A percentile compares a stretch with the other conserved stretches of the same genome.
phyloP scores from a whole-genome alignment of 2,329 filamentous ascomycete genomes.

The Emericellopsis atlantica region DNA sequence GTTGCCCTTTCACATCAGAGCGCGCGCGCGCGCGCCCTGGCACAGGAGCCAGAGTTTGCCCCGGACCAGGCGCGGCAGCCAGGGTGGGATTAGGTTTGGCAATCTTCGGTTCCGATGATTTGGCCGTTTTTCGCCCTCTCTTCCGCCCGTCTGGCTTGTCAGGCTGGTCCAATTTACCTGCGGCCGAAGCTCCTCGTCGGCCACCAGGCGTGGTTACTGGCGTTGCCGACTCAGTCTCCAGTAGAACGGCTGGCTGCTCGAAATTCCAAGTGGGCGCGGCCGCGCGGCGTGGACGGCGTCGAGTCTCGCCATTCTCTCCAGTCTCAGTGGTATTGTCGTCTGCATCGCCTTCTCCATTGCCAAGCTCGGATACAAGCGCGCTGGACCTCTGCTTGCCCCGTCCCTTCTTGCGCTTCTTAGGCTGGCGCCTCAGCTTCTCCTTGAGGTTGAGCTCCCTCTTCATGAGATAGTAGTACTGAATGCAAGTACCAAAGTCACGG shows the following conservation, averaged over 20 bases:
- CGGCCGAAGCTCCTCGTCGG: conserved; percentile 25
- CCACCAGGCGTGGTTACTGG: conserved; percentile 44
- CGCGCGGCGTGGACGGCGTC: conserved; percentile 44
- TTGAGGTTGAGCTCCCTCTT: conserved; percentile 67
- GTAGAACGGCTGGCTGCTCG: conserved; percentile 33
- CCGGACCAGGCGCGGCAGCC: conserved; percentile 29
- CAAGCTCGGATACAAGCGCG: conserved; percentile 54
- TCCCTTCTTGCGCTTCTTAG: conserved; percentile 43
- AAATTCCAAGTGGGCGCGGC: conserved; percentile 61
- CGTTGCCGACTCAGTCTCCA: conserved; percentile 47
- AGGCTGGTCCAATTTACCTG: conserved; percentile 25
- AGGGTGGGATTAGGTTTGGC: conserved; percentile 28
- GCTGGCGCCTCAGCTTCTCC: conserved; percentile 58
- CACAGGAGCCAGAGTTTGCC: conserved; percentile 25
- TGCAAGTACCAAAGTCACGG: conserved; percentile 66
- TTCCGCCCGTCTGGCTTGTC: conserved; percentile 32
- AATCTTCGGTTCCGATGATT: conserved; percentile 24
- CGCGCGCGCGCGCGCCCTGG: conserved; percentile 27
- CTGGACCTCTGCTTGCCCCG: conserved; percentile 48
- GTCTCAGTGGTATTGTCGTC: conserved; percentile 40
- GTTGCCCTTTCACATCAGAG: conserved; percentile 13
- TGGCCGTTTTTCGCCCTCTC: conserved; percentile 26
- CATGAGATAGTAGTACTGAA: conserved; percentile 76
- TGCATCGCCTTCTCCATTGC: conserved; percentile 42
- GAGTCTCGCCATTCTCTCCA: conserved; percentile 46